These are phyloP conservation scores for Cardamine occulta DNA, from an alignment of 345 rosid genomes.

Conservation along the genomic window DNA sequence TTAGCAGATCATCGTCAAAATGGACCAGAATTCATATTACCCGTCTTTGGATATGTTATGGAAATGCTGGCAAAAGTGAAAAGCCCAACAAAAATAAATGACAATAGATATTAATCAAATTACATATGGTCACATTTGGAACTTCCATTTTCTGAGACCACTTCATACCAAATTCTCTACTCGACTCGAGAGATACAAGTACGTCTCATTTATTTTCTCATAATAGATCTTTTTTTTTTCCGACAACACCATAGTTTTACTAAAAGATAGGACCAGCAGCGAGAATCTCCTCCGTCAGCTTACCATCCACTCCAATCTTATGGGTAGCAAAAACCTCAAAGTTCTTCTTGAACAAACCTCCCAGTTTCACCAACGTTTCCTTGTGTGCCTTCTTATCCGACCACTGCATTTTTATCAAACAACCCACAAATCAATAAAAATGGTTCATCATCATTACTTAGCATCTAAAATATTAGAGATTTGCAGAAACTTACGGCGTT, in stretches of 20 bases:
- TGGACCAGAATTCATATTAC: neutral
- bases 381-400: slow-evolving; percentile 74
- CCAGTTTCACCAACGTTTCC: slow-evolving; percentile 81
- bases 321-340: slow-evolving; percentile 73
- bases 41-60: neutral
- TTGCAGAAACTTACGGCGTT: slow-evolving; percentile 63
- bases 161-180: neutral
- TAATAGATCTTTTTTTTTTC: neutral
- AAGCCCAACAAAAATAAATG: neutral
- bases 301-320: slow-evolving; percentile 77
- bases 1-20: too few relatives aligned
- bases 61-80: neutral
- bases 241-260: slow-evolving; percentile 11
- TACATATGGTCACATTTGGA: neutral
- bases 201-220: slow-evolving; percentile 27
- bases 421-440: neutral
- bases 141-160: neutral
- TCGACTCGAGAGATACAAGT: neutral
- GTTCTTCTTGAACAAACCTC: slow-evolving; percentile 81
- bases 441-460: neutral
- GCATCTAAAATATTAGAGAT: neutral
- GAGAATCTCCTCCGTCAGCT: slow-evolving; percentile 77
- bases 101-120: neutral
- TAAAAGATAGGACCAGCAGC: slow-evolving; percentile 86
- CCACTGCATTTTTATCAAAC: slow-evolving; percentile 60